Base-by-base conservation (phyloP, 1,284 basidiomycete species). In the Cutaneotrichosporon cavernicola region DNA sequence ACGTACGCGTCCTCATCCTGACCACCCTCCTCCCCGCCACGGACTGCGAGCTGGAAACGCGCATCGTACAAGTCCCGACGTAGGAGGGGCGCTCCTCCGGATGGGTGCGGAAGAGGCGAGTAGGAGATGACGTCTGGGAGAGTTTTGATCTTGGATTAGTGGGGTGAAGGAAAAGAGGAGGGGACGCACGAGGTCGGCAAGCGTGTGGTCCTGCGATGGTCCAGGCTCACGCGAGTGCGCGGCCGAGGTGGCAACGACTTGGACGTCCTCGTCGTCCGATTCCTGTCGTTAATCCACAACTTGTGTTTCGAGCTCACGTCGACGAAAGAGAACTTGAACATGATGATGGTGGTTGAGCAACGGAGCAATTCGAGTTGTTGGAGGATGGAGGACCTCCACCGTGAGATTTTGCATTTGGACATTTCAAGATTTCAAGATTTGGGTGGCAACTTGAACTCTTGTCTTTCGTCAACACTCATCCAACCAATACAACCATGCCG, bases 1-100 rank as follows among this genome's bases (percentile, higher is more conserved):
- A 93, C 81, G 65, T 89, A 91, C 14, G 74, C 73, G 26, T 74
- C 72, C 9, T 64, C 65, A 34, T 56, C 58, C 14, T 57, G 21
- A 59, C 64, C 65, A 32, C 52, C 58, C 18, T 59, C 26, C 60
- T 40, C 62, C 56, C 58, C 52, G 57, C 14, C 36, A 9, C 50
- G 61, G 46, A 71, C 56, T 2, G 94, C 90, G 38, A 96, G 82
- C 77, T 97, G 95, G 76, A 96, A 97, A 14, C 93, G 87, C 1
- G 91, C 94, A 78, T 98, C 96, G 74, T 93, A 97, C 11, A 97
- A 83, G 80, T 98, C 95, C 56, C 95, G 84, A 10, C 92, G 87
- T 4, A 87, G 80, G 14, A 77, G 58, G 3, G 74, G 73, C 7
- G 59, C 65, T 4, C 62, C 61, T 10, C 49, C 56, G 30, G 58